A percentile compares a stretch with the other conserved stretches of the same genome.
These are phyloP conservation scores for Epichloe glyceriae DNA, from an alignment of 2,329 filamentous ascomycete species.

Conservation along the genomic window DNA sequence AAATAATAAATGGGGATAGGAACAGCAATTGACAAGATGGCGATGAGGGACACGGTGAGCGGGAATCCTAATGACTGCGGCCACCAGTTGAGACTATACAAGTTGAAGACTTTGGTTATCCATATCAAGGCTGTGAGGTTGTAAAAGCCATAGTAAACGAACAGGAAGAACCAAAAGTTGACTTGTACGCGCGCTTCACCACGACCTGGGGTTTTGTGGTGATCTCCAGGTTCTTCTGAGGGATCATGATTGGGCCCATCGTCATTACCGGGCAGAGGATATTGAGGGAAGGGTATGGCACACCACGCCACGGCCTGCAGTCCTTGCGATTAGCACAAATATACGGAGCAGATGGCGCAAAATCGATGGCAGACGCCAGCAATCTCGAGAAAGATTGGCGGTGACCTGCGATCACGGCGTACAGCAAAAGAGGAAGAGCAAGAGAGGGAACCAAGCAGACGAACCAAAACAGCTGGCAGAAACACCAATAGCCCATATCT, in stretches of 20 bases:
- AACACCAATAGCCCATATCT: slow-evolving; percentile 48
- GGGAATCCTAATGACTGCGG: slow-evolving; percentile 51
- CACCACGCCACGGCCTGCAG: slow-evolving; percentile 49
- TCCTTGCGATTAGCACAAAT: not conserved
- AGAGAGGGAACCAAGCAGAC: slow-evolving; percentile 12
- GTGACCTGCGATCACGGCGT: not conserved
- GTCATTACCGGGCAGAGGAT: slow-evolving; percentile 35
- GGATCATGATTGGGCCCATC: slow-evolving; percentile 17
- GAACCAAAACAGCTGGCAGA: slow-evolving; percentile 46
- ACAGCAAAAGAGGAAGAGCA: not conserved
- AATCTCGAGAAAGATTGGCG: not conserved
- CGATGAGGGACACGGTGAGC: slow-evolving; percentile 48
- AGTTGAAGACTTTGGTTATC: slow-evolving; percentile 61
- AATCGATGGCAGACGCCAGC: not conserved
- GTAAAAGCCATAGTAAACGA: slow-evolving; percentile 58
- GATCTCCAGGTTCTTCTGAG: slow-evolving; percentile 4
- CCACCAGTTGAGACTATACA: slow-evolving; percentile 63
- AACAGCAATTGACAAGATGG: slow-evolving; percentile 42
- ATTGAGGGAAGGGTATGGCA: slow-evolving; percentile 52
- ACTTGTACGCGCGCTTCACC: slow-evolving; percentile 50
- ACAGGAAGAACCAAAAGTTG: slow-evolving; percentile 61
- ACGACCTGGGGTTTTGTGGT: slow-evolving; percentile 41
- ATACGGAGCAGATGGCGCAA: not conserved
- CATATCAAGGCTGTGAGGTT: slow-evolving; percentile 54
- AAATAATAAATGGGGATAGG: slow-evolving; percentile 49